phyloP scores from a whole-genome alignment of 2,329 filamentous ascomycete genomes.

The Colletotrichum agaves region DNA sequence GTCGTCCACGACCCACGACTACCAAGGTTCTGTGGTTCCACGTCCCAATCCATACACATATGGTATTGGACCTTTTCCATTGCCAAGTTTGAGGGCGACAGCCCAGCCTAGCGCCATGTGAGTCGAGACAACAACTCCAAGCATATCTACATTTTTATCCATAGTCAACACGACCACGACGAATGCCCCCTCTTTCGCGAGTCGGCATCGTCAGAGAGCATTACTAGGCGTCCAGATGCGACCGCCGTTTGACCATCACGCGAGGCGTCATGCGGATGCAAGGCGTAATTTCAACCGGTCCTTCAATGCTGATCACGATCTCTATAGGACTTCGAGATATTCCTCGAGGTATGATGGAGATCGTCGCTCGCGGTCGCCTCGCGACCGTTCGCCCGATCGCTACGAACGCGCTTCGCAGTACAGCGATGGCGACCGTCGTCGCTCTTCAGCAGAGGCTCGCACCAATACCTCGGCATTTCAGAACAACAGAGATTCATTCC shows the following conservation, averaged over 20 bases:
- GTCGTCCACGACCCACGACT: conserved; percentile 36
- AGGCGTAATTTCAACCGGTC: conserved; percentile 30
- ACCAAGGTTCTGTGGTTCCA: conserved; percentile 36
- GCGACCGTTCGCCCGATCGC: conserved; percentile 77
- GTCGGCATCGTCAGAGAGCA: conserved; percentile 7
- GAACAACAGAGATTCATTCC: conserved; percentile 67
- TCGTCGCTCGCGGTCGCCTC: conserved; percentile 71
- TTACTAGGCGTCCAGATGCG: conserved; percentile 27
- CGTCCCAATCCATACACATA: conserved; percentile 37
- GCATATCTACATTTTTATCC: conserved; percentile 2
- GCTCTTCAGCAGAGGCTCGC: conserved; percentile 69
- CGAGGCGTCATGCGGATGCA: conserved; percentile 29
- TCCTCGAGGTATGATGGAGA: conserved; percentile 69
- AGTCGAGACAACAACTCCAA: conserved; percentile 30
- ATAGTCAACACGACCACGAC: conserved; percentile 4
- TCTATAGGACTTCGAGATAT: conserved; percentile 63
- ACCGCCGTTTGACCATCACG: conserved; percentile 22
- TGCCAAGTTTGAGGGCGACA: conserved; percentile 37
- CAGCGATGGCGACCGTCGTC: conserved; percentile 74
- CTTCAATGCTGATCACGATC: conserved; percentile 35
- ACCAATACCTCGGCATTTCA: conserved; percentile 70
- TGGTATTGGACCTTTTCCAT: conserved; percentile 36
- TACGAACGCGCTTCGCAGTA: conserved; percentile 68
- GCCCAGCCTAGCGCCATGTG: conserved; percentile 39
- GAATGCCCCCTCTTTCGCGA: conserved; percentile 11